phyloP scores from a whole-genome alignment of 441 rosid genomes.

The Biscutella laevigata region DNA sequence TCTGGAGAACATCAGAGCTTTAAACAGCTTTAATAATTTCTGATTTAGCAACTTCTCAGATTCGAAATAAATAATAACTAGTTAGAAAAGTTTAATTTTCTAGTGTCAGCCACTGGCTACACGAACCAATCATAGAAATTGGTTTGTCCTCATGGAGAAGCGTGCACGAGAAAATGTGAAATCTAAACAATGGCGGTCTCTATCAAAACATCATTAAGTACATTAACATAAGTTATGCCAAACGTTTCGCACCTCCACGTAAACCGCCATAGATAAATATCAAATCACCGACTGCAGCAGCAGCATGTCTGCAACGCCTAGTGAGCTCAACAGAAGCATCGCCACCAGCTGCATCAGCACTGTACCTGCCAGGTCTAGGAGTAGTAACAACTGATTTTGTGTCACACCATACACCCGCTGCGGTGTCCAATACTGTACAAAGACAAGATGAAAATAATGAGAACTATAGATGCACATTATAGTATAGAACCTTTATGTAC shows the following conservation, averaged over 20 bases:
- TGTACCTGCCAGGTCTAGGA: constrained; percentile 81
- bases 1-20: neutral
- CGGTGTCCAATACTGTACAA: constrained; percentile 82
- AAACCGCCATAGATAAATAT: constrained; percentile 92
- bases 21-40: neutral
- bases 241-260: constrained; percentile 63
- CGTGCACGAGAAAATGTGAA: neutral
- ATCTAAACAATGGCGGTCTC: neutral
- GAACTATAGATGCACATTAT: constrained; percentile 1
- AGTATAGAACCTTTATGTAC: neutral
- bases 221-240: neutral
- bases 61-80: neutral
- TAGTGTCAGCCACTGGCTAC: neutral
- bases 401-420: constrained; percentile 99
- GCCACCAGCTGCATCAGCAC: too few relatives aligned
- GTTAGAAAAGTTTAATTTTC: neutral
- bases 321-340: too few relatives aligned
- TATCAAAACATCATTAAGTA: constrained; percentile 1
- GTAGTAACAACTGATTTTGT: constrained; percentile 87
- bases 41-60: neutral
- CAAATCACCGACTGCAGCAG: constrained; percentile 89
- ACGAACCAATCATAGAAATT: neutral
- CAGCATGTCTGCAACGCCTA: too few relatives aligned
- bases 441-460: constrained; percentile 9
- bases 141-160: neutral